A percentile compares a stretch with the other conserved stretches of the same genome.
phyloP scores from a whole-genome alignment of 768 basidiomycete species.

The Chalciporus pseudorubinellus region DNA sequence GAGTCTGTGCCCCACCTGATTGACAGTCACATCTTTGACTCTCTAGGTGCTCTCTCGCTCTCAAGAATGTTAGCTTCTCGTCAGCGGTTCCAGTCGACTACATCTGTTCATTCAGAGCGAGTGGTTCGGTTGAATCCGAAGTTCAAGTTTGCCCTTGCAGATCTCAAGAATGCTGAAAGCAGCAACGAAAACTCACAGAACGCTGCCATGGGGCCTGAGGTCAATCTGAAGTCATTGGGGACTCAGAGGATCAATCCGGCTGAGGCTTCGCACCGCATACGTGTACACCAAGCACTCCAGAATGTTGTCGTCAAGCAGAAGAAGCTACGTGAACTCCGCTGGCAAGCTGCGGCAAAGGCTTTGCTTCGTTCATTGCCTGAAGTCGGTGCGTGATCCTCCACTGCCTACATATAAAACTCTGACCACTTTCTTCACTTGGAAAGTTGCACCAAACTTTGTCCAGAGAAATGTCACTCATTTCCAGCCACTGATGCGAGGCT shows the following conservation, averaged over 20 bases:
- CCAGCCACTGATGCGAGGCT: conserved; percentile 5
- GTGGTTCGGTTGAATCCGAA: background rate
- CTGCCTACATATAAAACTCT: background rate
- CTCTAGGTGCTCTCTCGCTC: background rate
- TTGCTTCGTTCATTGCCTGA: too few species aligned
- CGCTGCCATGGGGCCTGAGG: too few species aligned
- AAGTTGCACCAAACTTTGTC: conserved; percentile 3
- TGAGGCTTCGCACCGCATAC: background rate
- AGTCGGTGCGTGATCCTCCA: too few species aligned
- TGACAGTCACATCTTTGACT: background rate
- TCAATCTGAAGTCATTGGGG: background rate
- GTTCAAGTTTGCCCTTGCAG: background rate
- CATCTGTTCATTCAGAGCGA: background rate
- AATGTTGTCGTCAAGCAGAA: background rate
- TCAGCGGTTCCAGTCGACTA: background rate
- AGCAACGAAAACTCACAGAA: too few species aligned
- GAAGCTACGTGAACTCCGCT: too few species aligned
- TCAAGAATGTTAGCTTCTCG: background rate
- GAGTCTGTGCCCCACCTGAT: background rate
- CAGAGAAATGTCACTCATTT: conserved; percentile 10
- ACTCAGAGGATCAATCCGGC: background rate
- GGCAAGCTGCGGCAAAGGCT: background rate
- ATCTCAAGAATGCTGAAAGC: background rate
- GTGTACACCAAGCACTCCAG: background rate
- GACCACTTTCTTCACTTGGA: background rate